A percentile compares a stretch with the other conserved stretches of the same genome.
Evolutionary conservation across 1,284 basidiomycete species (phyloP).

Genomic region (Thecaphora frezii): DNA sequence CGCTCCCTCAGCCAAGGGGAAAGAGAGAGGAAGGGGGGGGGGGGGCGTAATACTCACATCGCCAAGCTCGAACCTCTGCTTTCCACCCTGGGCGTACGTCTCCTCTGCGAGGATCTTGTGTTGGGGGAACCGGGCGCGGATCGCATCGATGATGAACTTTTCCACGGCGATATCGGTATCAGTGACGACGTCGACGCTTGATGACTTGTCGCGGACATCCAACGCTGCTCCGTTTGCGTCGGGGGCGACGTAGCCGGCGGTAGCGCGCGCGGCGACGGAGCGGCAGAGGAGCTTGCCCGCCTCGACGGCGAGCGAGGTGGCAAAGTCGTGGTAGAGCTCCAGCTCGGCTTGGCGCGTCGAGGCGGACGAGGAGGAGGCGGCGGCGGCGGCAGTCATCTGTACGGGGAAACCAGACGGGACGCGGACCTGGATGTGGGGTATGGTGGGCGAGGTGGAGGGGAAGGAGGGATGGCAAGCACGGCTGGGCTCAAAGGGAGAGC

Average conservation of each 20-base stretch:
- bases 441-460: too few relatives aligned
- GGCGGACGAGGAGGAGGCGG: too few relatives aligned
- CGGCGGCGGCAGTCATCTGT: too few relatives aligned
- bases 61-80: constrained; percentile 1
- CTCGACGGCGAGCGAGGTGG: constrained; percentile 1
- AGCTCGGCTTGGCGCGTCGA: too few relatives aligned
- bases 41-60: constrained; percentile 6
- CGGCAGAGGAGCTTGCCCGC: constrained; percentile 8
- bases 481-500: too few relatives aligned
- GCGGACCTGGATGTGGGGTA: too few relatives aligned
- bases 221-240: not conserved
- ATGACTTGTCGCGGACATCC: constrained; percentile 6
- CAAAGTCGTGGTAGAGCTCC: constrained; percentile 11
- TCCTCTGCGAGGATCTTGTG: constrained; percentile 14
- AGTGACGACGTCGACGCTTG: constrained; percentile 13
- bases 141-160: constrained; percentile 5
- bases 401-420: too few relatives aligned
- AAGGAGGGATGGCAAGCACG: too few relatives aligned
- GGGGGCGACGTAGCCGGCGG: not conserved
- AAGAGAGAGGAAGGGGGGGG: too few relatives aligned
- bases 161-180: constrained; percentile 10
- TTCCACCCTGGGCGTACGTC: constrained; percentile 3
- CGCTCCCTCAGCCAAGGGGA: too few relatives aligned
- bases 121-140: constrained; percentile 1
- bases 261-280: not conserved